These are phyloP conservation scores for Hyphochytrium catenoides DNA, from an alignment of 352 stramenopile species.

Conservation along the genomic window DNA sequence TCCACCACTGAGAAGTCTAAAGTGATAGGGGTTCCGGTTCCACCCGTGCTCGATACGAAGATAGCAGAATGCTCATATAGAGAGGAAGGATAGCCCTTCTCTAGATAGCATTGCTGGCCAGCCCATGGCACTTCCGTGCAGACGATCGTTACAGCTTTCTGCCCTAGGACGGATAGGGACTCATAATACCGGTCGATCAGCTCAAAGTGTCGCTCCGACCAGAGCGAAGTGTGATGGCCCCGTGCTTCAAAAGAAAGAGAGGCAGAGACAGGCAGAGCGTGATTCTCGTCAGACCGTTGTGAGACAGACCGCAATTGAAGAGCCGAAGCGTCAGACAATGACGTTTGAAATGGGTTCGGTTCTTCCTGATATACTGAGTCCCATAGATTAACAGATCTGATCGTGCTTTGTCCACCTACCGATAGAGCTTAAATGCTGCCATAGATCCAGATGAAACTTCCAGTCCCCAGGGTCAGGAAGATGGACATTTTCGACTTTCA, in stretches of 20 bases:
- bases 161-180: constrained; percentile 25
- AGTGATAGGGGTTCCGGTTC: constrained; percentile 9
- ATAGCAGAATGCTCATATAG: constrained; percentile 38
- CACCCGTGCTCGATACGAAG: constrained; percentile 27
- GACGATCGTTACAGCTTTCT: constrained; percentile 41
- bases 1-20: constrained; percentile 44
- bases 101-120: constrained; percentile 42
- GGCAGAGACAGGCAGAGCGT: too few relatives aligned
- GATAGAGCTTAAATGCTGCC: constrained; percentile 37
- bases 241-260: too few relatives aligned
- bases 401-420: too few relatives aligned
- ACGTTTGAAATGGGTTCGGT: too few relatives aligned
- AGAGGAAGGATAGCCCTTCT: constrained; percentile 29
- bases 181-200: constrained; percentile 34
- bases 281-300: too few relatives aligned
- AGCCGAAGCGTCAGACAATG: too few relatives aligned
- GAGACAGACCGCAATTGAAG: too few relatives aligned
- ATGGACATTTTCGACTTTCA: constrained; percentile 23
- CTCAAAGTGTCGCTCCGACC: constrained; percentile 34
- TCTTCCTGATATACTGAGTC: too few relatives aligned
- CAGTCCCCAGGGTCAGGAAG: constrained; percentile 22
- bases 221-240: constrained; percentile 20
- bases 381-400: too few relatives aligned
- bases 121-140: constrained; percentile 44
- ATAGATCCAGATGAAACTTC: constrained; percentile 40